Base-by-base conservation (phyloP, 2,329 filamentous ascomycete genomes). In the Neospermospora avenae region DNA sequence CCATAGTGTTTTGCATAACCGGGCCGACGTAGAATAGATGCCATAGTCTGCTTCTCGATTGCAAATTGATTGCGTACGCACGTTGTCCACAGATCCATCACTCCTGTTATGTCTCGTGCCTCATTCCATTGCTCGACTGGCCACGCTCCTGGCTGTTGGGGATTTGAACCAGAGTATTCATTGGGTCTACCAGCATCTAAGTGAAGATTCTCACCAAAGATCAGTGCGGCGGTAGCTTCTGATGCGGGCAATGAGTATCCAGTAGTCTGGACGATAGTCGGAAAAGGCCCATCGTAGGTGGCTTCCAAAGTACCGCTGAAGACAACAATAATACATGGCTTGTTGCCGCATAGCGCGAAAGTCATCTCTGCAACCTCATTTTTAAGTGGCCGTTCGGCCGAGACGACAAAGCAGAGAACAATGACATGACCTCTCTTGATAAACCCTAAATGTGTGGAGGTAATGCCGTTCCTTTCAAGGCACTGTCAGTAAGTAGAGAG, bases 1-100 rank as follows among this genome's bases (percentile, higher is more conserved):
- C 46, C 28, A 63, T 82, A 83, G 70, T 86, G 82, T 74, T 80
- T 81, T 8, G 78, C 77, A 63, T 83, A 85, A 41, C 82, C 83
- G 57, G 81, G 78, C 44, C 82, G 78, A 59, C 77, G 74, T 3
- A 86, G 75, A 1, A 86, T 69, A 1, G 75, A 74, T 25, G 75
- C 74, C 4, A 86, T 74, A 3, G 72, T 71, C 45, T 72, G 71
- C 18, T 69, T 71, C 52, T 75, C 71, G 4, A 85, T 74, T 22
- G 76, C 74, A 64, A 84, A 85, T 39, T 75, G 73, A 18, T 45
- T 58, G 18, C 59, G 59, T 18, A 70, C 59, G 41, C 58, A 64
- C 31, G 70, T 58, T 55, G 53, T 64, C 71, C 71, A 73, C 28
- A 73, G 34, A 20, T 61, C 62, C 35, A 63, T 53, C 16, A 72